Evolutionary conservation across 495 filamentous ascomycete species (phyloP).

Genomic region (Penicillium desertorum): DNA sequence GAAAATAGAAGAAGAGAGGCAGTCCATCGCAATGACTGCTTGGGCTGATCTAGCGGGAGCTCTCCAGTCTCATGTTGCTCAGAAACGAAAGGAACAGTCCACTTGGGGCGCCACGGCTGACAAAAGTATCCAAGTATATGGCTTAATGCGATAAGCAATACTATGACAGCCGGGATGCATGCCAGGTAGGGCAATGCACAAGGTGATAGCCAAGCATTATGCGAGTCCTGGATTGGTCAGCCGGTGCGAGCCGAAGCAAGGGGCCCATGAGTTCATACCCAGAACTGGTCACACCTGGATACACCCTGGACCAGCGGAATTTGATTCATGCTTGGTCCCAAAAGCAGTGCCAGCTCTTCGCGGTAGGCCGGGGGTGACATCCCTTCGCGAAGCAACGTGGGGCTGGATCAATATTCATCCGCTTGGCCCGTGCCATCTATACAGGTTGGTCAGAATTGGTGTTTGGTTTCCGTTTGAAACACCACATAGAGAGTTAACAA

Average conservation of each 20-base stretch:
- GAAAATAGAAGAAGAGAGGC: constrained; percentile 43
- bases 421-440: constrained; percentile 9
- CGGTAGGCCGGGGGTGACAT: background rate
- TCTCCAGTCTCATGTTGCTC: constrained; percentile 40
- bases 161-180: constrained; percentile 44
- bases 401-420: constrained; percentile 14
- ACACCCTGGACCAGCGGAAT: constrained; percentile 15
- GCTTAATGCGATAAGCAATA: constrained; percentile 39
- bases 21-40: constrained; percentile 33
- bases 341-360: constrained; percentile 5
- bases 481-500: background rate
- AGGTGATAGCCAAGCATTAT: constrained; percentile 46
- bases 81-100: constrained; percentile 49
- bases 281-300: constrained; percentile 25
- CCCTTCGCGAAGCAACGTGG: constrained; percentile 4
- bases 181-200: constrained; percentile 51
- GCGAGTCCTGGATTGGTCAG: constrained; percentile 47
- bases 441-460: background rate
- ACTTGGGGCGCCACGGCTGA: constrained; percentile 44
- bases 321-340: constrained; percentile 25
- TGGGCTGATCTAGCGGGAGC: constrained; percentile 25
- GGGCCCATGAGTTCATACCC: constrained; percentile 19
- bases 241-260: constrained; percentile 4
- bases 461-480: background rate
- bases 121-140: constrained; percentile 32